A percentile compares a stretch with the other conserved stretches of the same genome.
Evolutionary conservation across 176 grass and related monocot genomes (phyloP).

Genomic region (Guadua angustifolia): DNA sequence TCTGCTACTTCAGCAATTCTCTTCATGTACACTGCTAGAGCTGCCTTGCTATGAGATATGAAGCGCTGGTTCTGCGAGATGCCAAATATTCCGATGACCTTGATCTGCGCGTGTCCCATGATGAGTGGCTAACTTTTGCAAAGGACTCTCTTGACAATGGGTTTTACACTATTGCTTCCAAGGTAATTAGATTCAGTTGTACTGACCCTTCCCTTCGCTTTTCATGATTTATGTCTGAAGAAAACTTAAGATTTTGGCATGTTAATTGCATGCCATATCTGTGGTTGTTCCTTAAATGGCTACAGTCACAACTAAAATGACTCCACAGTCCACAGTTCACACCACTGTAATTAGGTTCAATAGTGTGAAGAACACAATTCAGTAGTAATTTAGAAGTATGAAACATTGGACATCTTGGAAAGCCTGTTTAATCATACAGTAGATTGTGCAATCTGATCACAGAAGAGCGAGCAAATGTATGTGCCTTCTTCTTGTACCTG

Average conservation of each 20-base stretch:
- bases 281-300: neutral
- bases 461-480: neutral
- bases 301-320: neutral
- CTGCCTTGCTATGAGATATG: conserved; percentile 80
- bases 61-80: conserved; percentile 65
- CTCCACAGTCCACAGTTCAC: neutral
- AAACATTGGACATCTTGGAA: neutral
- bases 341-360: neutral
- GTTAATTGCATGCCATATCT: neutral
- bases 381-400: neutral
- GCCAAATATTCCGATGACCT: conserved; percentile 37
- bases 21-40: conserved; percentile 24
- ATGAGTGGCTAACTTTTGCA: conserved; percentile 82
- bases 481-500: neutral
- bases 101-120: conserved; percentile 51
- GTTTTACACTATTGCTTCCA: conserved; percentile 75
- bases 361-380: neutral
- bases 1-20: neutral
- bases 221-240: neutral
- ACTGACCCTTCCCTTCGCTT: neutral
- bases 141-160: conserved; percentile 86
- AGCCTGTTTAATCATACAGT: neutral
- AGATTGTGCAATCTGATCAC: neutral
- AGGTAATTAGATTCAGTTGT: conserved; percentile 33
- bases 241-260: neutral